Conservation (phyloP, 257 asterid species). For the Solanum boliviense region DNA sequence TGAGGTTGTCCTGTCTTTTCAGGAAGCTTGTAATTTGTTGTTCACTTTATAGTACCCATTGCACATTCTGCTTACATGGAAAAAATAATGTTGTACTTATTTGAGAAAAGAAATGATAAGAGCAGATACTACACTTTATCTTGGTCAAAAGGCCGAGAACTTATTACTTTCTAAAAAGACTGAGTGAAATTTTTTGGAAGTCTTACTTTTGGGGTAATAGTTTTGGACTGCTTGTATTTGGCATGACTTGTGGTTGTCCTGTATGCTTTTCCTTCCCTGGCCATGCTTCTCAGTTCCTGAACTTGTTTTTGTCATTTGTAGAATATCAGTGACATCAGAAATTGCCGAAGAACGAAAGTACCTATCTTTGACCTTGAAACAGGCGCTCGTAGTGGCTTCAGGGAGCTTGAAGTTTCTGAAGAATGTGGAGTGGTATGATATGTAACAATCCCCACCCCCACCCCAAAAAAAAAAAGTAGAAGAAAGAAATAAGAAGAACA, state of each 20-base stretch:
- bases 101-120: not conserved
- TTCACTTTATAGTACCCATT: not conserved
- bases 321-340: slow-evolving; percentile 83
- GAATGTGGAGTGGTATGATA: slow-evolving; percentile 93
- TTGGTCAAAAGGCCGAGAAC: not conserved
- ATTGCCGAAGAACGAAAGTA: slow-evolving; percentile 64
- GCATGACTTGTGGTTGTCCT: not conserved
- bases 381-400: slow-evolving; percentile 85
- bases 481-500: not conserved
- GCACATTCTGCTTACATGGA: not conserved
- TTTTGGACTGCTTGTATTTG: not conserved
- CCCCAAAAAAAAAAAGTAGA: not conserved
- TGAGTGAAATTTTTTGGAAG: not conserved
- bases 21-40: not conserved
- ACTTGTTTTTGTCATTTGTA: slow-evolving; percentile 22
- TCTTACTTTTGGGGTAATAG: not conserved
- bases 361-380: slow-evolving; percentile 88
- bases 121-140: not conserved
- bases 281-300: not conserved
- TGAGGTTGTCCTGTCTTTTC: not conserved
- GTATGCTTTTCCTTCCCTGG: not conserved
- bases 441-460: not conserved
- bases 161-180: not conserved
- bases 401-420: slow-evolving; percentile 89
- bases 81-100: not conserved